Evolutionary conservation across 2,329 filamentous ascomycete species (phyloP).

Genomic region (Alternaria hordeiaustralica): DNA sequence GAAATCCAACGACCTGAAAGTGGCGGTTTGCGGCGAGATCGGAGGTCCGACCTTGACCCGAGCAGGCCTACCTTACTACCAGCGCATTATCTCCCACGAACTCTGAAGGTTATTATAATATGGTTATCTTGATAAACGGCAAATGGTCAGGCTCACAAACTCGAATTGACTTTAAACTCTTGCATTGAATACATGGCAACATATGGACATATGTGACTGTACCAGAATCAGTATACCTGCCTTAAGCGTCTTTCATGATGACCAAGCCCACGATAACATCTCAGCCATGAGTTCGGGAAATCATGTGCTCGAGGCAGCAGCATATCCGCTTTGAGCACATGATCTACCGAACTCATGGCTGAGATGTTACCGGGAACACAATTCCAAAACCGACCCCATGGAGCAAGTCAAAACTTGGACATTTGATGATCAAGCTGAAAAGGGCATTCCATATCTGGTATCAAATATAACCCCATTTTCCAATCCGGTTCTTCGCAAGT

Average conservation of each 20-base stretch:
- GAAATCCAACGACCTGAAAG: slow-evolving; percentile 35
- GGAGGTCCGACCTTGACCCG: slow-evolving; percentile 23
- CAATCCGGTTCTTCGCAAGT: not conserved
- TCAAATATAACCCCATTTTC: not conserved
- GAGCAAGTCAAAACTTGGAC: too few relatives aligned
- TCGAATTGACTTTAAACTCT: not conserved
- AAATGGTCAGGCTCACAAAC: too few relatives aligned
- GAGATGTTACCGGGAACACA: not conserved
- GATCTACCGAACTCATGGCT: too few relatives aligned
- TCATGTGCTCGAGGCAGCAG: too few relatives aligned
- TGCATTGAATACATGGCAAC: not conserved
- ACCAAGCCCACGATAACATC: not conserved
- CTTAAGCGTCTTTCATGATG: not conserved
- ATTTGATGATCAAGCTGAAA: not conserved
- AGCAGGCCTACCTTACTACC: not conserved
- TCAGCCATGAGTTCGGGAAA: too few relatives aligned
- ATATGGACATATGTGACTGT: not conserved
- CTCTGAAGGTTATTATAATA: not conserved
- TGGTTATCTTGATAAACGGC: too few relatives aligned
- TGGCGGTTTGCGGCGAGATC: slow-evolving; percentile 37
- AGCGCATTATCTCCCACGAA: not conserved
- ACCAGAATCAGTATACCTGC: not conserved
- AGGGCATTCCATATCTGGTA: not conserved
- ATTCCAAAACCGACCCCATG: too few relatives aligned
- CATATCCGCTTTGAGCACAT: too few relatives aligned